These are phyloP conservation scores for Acacia pycnantha DNA, from an alignment of 331 rosid genomes.

Conservation along the genomic window DNA sequence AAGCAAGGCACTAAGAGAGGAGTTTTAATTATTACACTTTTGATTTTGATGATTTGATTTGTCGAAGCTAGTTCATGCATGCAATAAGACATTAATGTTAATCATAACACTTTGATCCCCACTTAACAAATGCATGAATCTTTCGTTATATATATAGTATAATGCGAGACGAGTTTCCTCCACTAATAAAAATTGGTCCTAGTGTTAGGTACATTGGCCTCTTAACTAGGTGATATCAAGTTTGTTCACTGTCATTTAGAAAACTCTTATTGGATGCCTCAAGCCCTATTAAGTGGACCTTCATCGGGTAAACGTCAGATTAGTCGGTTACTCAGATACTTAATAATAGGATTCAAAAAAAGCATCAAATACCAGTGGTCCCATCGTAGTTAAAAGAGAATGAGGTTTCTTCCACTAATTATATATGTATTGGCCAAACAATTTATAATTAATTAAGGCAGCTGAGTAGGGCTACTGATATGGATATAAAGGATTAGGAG, in stretches of 20 bases:
- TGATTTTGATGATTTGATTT: background rate
- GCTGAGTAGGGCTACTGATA: background rate
- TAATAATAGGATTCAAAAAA: no score
- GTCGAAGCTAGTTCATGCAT: background rate
- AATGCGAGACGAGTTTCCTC: background rate
- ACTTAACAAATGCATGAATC: slow-evolving; percentile 2
- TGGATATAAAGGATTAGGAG: background rate
- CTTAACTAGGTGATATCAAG: no score
- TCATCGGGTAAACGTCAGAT: no score
- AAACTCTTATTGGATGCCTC: no score
- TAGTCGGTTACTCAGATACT: no score
- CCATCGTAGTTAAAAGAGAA: no score
- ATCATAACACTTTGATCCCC: background rate
- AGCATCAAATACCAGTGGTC: no score
- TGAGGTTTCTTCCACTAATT: background rate
- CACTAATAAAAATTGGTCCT: background rate
- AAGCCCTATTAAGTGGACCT: no score
- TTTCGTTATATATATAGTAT: background rate
- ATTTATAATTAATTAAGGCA: background rate
- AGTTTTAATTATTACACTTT: background rate
- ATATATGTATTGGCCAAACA: background rate
- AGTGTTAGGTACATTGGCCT: no score
- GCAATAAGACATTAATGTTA: background rate
- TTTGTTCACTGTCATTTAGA: no score
- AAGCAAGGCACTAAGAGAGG: background rate